Base-by-base conservation (phyloP, 352 stramenopile genomes). In the Pythium chondricola region DNA sequence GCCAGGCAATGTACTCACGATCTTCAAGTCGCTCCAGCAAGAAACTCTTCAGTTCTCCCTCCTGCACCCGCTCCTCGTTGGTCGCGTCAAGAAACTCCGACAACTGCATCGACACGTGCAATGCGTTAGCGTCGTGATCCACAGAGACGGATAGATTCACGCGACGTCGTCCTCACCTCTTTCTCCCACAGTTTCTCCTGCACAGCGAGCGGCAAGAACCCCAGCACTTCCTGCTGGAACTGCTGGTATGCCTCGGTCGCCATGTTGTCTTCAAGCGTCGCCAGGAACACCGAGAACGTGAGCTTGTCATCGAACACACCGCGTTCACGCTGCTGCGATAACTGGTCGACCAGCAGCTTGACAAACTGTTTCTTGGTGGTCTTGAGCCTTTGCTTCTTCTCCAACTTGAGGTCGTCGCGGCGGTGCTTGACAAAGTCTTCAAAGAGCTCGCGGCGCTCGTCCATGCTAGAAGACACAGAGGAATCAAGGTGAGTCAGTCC, bases 331-430 rank as follows among this genome's bases (percentile, higher is more conserved):
- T 70, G 60, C 11, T 25, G 31, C 27, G 43, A 17, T 32, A 87
- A 68, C 13, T 80, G 66, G n/a, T 84, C 61, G 4, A 45, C 55
- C 16, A 90, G 21, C 2, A 85, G 29, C 14, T 72, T 44, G 2
- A 47, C 43, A 3, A 88, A 83, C 2, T 63, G 24, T 47, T 81
- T 71, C 24, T 85, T 87, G 0, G 74, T 70, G 20, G 70, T 57
- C 33, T 76, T 79, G n/a, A 90, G 33, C 30, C 85, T 88, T 36
- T 51, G 52, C 46, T 93, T 93, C 62, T 86, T 88, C 54, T 90
- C 78, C 2, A 53, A 56, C 37, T 89, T 85, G 3, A 93, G 31
- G 38, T 89, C 76, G n/a, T 76, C 67, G n/a, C 74, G 73, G 26
- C 76, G 78, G 42, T 90, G 65, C 36, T 80, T 56, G 0, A 90